Base-by-base conservation (phyloP, 164 flowering plant species). In the Malania oleifera region DNA sequence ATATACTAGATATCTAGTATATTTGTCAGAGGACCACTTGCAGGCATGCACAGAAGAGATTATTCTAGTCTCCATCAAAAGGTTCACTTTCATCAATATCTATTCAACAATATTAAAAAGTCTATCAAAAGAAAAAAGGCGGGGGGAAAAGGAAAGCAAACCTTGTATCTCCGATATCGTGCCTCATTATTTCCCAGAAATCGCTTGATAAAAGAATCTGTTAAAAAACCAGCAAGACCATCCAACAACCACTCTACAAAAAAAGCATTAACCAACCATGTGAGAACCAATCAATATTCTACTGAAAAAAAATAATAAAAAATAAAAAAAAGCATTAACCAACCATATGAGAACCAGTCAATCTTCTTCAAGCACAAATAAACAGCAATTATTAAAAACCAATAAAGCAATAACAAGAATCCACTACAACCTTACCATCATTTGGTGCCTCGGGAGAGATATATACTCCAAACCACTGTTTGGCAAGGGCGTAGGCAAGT, bases 391-490 rank as follows among this genome's bases (percentile, higher is more conserved):
- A n/a, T 17, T 19, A 10, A 40, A 45, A 29, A 20, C 56, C 26
- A 51, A 59, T 23, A 14, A 58, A 62, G 39, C 54, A 48, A 0
- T 3, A 24, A 11, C 18, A 18, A 13, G 5, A 15, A 44, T 26
- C 34, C 54, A 48, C 39, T 20, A 46, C 44, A 23, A 37, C 53
- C 67, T 57, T 81, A 87, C 99, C 99, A 80, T 93, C 99, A 79
- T 70, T 80, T 17, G 96, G 84, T 53, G 81, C 65, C 71, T 85
- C 96, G 24, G 97, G 82, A 37, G 89, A 79, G 53, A 90, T 84
- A 69, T 74, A 90, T 9, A 88, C 85, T 51, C 99, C 99, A 88
- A 93, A 93, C 99, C 99, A 93, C 73, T 90, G 99, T 68, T 83
- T 85, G 67, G 99, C 99, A 66, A 93, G 95, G 39, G 97, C 92